These are phyloP conservation scores for Pyrenula massariospora DNA, from an alignment of 495 filamentous ascomycete species.

Conservation along the genomic window DNA sequence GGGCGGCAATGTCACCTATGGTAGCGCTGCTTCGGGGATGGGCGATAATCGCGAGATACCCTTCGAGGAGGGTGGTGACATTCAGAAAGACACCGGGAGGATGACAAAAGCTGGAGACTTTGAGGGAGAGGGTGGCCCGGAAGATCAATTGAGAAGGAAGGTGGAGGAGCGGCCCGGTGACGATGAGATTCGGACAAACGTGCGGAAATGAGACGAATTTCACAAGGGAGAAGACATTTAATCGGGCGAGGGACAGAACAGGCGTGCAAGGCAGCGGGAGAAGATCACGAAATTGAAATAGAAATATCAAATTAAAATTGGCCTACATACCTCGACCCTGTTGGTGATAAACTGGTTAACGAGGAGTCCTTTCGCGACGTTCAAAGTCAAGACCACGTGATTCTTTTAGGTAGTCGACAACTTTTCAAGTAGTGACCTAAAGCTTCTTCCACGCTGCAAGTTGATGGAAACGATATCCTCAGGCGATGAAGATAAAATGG, in stretches of 20 bases:
- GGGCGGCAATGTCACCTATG: conserved; percentile 25
- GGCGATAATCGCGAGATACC: conserved; percentile 39
- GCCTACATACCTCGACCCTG: too few species aligned
- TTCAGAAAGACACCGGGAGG: conserved; percentile 9
- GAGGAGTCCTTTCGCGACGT: too few species aligned
- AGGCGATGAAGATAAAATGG: too few species aligned
- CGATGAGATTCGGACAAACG: conserved; percentile 28
- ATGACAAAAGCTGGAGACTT: conserved; percentile 35
- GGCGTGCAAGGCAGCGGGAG: background rate
- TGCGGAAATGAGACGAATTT: conserved; percentile 12
- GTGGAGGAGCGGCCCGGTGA: conserved; percentile 23
- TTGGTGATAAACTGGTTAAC: too few species aligned
- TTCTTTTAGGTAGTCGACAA: too few species aligned
- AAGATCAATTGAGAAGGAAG: conserved; percentile 24
- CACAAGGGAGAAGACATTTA: background rate
- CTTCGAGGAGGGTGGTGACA: conserved; percentile 28
- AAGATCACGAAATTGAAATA: too few species aligned
- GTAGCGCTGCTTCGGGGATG: conserved; percentile 27
- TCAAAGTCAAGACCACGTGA: too few species aligned
- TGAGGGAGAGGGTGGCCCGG: conserved; percentile 34
- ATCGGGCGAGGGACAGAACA: background rate
- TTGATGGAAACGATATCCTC: too few species aligned
- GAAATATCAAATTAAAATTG: too few species aligned
- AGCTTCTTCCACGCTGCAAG: too few species aligned
- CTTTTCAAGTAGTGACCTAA: too few species aligned